Evolutionary conservation across 495 filamentous ascomycete species (phyloP).

Genomic region (Pseudoneurospora amorphoporcata): DNA sequence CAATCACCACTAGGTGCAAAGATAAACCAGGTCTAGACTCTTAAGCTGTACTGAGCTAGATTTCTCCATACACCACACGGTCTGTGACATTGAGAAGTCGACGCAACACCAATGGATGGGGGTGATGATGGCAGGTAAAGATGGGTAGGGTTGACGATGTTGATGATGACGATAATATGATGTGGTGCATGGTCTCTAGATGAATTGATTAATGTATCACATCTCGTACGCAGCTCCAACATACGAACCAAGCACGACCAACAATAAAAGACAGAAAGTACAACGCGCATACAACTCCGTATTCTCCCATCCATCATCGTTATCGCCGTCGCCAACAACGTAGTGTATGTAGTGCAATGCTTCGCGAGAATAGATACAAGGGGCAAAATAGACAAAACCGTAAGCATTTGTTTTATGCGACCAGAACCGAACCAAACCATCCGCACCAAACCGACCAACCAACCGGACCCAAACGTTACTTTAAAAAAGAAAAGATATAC

Average conservation of each 20-base stretch:
- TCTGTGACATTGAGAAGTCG: background rate
- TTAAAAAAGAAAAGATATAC: background rate
- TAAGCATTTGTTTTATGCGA: background rate
- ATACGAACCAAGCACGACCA: too few species aligned
- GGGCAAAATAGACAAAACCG: background rate
- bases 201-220: too few species aligned
- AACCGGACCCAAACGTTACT: background rate
- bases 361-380: background rate
- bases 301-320: slow-evolving; percentile 7
- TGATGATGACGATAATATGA: too few species aligned
- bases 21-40: too few species aligned
- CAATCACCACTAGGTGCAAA: too few species aligned
- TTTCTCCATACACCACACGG: background rate
- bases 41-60: background rate
- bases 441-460: background rate
- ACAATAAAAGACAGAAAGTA: background rate
- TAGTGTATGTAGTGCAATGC: background rate
- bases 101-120: too few species aligned
- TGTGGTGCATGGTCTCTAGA: too few species aligned
- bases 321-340: background rate
- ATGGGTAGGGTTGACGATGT: too few species aligned
- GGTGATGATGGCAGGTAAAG: too few species aligned
- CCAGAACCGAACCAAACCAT: background rate
- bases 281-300: background rate
- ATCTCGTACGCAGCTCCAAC: too few species aligned